A percentile compares a stretch with the other conserved stretches of the same genome.
These are phyloP conservation scores for Coemansia sp. DNA, from an alignment of 192 early-diverging fungal genomes.

Conservation along the genomic window DNA sequence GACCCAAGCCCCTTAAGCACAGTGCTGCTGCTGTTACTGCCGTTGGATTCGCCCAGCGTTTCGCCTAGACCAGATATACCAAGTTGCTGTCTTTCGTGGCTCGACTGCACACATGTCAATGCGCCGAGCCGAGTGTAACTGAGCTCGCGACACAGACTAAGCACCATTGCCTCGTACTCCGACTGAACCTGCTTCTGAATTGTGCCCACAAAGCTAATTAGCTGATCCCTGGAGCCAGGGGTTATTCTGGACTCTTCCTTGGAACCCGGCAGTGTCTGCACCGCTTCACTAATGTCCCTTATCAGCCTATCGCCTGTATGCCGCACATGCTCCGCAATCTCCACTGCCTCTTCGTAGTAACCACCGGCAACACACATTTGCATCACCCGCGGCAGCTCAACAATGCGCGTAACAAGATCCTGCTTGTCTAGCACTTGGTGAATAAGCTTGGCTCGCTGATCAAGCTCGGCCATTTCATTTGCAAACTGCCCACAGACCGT, in stretches of 20 bases:
- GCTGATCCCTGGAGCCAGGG: slow-evolving; percentile 14
- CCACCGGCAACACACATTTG: slow-evolving; percentile 54
- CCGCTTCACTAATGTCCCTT: slow-evolving; percentile 34
- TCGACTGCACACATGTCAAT: slow-evolving; percentile 2
- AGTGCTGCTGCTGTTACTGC: background rate
- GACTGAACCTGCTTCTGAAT: slow-evolving; percentile 46
- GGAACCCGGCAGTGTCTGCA: slow-evolving; percentile 37
- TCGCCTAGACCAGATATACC: background rate
- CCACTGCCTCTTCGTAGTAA: slow-evolving; percentile 50
- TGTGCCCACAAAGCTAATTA: slow-evolving; percentile 26
- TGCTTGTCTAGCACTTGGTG: slow-evolving; percentile 52
- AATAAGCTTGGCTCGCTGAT: slow-evolving; percentile 33
- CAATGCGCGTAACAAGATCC: slow-evolving; percentile 43
- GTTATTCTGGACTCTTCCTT: slow-evolving; percentile 7
- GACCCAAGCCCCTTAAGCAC: background rate
- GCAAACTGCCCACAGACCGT: slow-evolving; percentile 33
- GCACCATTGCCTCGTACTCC: slow-evolving; percentile 50
- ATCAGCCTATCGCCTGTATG: slow-evolving; percentile 39
- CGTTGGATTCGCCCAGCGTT: background rate
- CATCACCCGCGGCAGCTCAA: slow-evolving; percentile 54
- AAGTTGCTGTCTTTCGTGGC: background rate
- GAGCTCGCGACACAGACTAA: slow-evolving; percentile 41
- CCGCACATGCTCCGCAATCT: slow-evolving; percentile 51
- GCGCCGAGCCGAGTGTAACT: slow-evolving; percentile 14
- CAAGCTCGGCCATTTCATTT: slow-evolving; percentile 26